phyloP scores from a whole-genome alignment of 108 stramenopile species.

The Fragilaria crotonensis region DNA sequence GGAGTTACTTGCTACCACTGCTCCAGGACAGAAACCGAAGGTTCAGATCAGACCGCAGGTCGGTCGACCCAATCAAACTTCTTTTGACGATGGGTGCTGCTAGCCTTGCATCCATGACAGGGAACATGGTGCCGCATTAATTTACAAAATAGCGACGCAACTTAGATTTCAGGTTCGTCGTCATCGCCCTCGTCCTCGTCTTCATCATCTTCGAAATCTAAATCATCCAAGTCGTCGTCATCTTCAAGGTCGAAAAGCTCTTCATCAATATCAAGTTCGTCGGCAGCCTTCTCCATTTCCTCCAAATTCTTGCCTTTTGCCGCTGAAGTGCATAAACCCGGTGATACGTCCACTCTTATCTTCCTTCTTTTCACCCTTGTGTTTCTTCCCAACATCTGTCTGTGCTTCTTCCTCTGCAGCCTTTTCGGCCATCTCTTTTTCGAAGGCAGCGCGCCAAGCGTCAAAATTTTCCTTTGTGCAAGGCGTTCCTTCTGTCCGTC shows the following conservation, averaged over 20 bases:
- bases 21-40: constrained; percentile 72
- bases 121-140: too few species aligned
- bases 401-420: not conserved
- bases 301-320: constrained; percentile 61
- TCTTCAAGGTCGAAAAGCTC: constrained; percentile 53
- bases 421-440: constrained; percentile 46
- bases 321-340: constrained; percentile 67
- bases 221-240: constrained; percentile 69
- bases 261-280: constrained; percentile 54
- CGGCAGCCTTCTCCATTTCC: constrained; percentile 74
- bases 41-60: constrained; percentile 17
- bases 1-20: constrained; percentile 83
- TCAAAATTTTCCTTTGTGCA: constrained; percentile 62
- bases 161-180: constrained; percentile 8
- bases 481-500: constrained; percentile 81
- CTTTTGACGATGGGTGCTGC: not conserved
- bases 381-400: constrained; percentile 14
- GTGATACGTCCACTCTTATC: constrained; percentile 60
- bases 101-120: too few species aligned
- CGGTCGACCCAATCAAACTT: constrained; percentile 3
- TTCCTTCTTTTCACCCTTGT: constrained; percentile 29
- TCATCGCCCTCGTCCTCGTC: constrained; percentile 57
- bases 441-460: constrained; percentile 62
- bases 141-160: not conserved
- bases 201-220: constrained; percentile 58